These are phyloP conservation scores for Septoria petroselini DNA, from an alignment of 2,329 filamentous ascomycete species.

Conservation along the genomic window DNA sequence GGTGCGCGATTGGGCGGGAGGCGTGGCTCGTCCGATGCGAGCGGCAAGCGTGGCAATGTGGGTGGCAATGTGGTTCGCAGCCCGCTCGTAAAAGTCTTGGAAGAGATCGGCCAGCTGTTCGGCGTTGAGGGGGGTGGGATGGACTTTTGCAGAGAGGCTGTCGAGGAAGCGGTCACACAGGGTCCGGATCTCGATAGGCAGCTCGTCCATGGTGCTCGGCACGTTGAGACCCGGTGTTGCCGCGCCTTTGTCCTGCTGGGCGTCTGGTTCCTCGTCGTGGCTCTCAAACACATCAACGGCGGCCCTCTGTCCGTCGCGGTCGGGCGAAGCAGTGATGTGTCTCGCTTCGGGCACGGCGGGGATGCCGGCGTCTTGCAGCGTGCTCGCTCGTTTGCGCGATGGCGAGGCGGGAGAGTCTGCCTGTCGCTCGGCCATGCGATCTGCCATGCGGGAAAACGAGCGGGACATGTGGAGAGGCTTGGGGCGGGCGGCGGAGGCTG, in stretches of 20 bases:
- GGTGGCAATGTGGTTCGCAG: conserved; percentile 77
- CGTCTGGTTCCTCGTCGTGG: conserved; percentile 38
- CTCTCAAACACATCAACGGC: conserved; percentile 45
- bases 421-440: conserved; percentile 46
- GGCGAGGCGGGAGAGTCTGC: conserved; percentile 34
- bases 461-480: conserved; percentile 43
- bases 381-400: conserved; percentile 46
- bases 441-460: conserved; percentile 50
- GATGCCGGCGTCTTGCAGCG: conserved; percentile 44
- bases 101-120: conserved; percentile 82
- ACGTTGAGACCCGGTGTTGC: conserved; percentile 38
- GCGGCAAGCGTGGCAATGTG: conserved; percentile 79
- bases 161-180: conserved; percentile 91
- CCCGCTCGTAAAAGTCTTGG: conserved; percentile 86
- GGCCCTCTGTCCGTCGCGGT: conserved; percentile 35
- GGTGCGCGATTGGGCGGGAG: conserved; percentile 56
- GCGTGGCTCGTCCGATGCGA: conserved; percentile 66
- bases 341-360: conserved; percentile 46
- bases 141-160: conserved; percentile 80
- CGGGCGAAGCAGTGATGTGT: conserved; percentile 38
- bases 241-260: conserved; percentile 27
- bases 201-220: conserved; percentile 74
- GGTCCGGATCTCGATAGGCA: conserved; percentile 90
- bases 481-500: conserved; percentile 26
- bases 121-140: conserved; percentile 77